Base-by-base conservation (phyloP, 495 filamentous ascomycete species). In the Annulohypoxylon nitens region DNA sequence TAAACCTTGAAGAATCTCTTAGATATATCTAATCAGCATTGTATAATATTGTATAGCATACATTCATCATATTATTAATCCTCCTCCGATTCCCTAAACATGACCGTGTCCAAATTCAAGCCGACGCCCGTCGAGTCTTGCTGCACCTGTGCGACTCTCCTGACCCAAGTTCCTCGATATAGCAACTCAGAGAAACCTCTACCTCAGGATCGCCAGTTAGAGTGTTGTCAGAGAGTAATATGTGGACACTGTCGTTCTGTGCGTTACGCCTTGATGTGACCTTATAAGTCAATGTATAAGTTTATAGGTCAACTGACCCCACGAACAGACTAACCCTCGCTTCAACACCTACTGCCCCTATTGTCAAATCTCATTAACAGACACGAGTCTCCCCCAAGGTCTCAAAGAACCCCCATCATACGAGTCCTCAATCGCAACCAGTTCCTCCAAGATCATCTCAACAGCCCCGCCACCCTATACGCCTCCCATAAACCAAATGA, bases 301-400 rank as follows among this genome's bases (percentile, higher is more conserved):
- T n/a, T 43, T 47, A 30, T 45, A 34, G 33, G 39, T 18, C n/a
- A 45, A 54, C 72, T 74, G 64, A 75, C 60, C 43, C 16, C 58
- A n/a, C 26, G 9, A 61, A 45, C 71, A 91, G 88, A 82, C 83
- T 50, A 94, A 94, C 75, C 81, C 81, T 18, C 88, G 92, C 18
- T 94, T 94, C 79, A 84, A 83, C 37, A 83, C 81, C 20, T 94
- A 94, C 80, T 94, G 92, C 78, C 83, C 82, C 54, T 86, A 84
- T 75, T 86, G 84, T 72, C 86, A 88, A 51, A 80, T 80, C 34
- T 81, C 83, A 25, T 39, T 83, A 16, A 80, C 79, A 23, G 81
- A 82, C 18, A 86, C 88, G 2, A 83, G 85, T 0, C 73, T 84
- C n/a, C 86, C 86, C 1, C 85, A 87, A 77, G 86, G 87, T 37